Base-by-base conservation (phyloP, 495 filamentous ascomycete genomes). In the Alectoria sarmentosa region DNA sequence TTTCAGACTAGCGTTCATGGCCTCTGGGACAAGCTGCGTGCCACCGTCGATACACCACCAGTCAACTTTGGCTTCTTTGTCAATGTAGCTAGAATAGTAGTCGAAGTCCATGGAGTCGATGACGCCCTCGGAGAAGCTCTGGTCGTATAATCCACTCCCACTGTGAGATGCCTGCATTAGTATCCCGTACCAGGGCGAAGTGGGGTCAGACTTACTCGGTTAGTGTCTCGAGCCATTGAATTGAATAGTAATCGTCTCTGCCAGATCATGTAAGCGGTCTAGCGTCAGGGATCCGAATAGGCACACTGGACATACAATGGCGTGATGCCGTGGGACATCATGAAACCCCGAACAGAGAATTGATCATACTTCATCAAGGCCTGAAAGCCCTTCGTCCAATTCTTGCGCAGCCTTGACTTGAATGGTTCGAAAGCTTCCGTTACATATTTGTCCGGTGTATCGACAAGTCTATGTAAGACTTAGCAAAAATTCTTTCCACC, bases 211-310 rank as follows among this genome's bases (percentile, higher is more conserved):
- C 60, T 8, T 62, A 62, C 60, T 62, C 60, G 36, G 21, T 62
- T n/a, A 62, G 60, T 26, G 60, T 62, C 32, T 62, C 60, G 26
- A 62, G 60, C 60, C 60, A 62, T 41, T 54, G 60, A 17, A 62
- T 62, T 10, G 60, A 54, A 10, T 62, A 62, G 21, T 52, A 62
- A 23, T 62, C 60, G 21, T 62, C 48, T 32, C 60, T 62, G 60
- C 52, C 38, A 39, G 38, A 13, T 13, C 38, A 39, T 39, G 8
- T 32, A 34, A 19, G 32, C 14, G 10, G 32, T 1, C 46, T 30
- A 60, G 19, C 34, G 26, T 13, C 46, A 10, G 23, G 2, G 11
- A 30, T 1, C n/a, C 11, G 21, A 19, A 11, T 7, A 21, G 26
- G 4, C 4, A 52, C 28, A 13, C 10, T 1, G 19, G 44, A 52